These are phyloP conservation scores for Naumovozyma baii DNA, from an alignment of 805 yeast species.

Conservation along the genomic window DNA sequence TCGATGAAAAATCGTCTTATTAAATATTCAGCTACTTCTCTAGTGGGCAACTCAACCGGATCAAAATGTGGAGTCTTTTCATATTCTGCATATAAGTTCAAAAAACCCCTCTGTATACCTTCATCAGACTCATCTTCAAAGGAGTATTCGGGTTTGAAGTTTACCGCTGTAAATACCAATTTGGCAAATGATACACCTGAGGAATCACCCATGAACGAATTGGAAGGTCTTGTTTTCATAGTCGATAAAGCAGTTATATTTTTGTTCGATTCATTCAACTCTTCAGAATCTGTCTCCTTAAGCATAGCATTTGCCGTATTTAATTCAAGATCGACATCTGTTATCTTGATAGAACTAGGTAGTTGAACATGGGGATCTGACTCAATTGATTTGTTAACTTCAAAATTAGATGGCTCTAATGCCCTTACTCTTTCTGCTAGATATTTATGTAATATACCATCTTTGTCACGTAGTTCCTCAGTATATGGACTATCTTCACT, in stretches of 20 bases:
- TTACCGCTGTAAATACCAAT: conserved; percentile 68
- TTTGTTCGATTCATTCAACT: conserved; percentile 17
- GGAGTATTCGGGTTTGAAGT: conserved; percentile 35
- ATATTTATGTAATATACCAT: conserved; percentile 20
- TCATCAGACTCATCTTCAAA: conserved; percentile 19
- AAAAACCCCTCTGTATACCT: conserved; percentile 15
- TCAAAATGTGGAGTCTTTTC: conserved; percentile 16
- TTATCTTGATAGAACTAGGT: too few relatives aligned
- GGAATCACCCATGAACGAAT: conserved; percentile 39
- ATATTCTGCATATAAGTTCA: conserved; percentile 12
- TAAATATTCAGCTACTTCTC: conserved; percentile 56
- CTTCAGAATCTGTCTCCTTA: conserved; percentile 6
- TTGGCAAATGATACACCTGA: conserved; percentile 67
- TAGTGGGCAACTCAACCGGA: conserved; percentile 45
- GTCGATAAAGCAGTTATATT: conserved; percentile 17
- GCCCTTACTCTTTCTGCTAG: conserved; percentile 17
- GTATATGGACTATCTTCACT: conserved; percentile 23
- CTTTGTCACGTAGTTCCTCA: conserved; percentile 12
- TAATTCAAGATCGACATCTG: conserved; percentile 1
- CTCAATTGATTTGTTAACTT: not conserved
- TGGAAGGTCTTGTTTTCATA: conserved; percentile 18
- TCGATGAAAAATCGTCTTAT: conserved; percentile 62
- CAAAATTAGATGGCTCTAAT: too few relatives aligned
- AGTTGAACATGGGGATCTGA: not conserved
- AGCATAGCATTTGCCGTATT: conserved; percentile 4